A percentile compares a stretch with the other conserved stretches of the same genome.
These are phyloP conservation scores for Syncephalastrum sp. DNA, from an alignment of 371 early-diverging fungal species.

Conservation along the genomic window DNA sequence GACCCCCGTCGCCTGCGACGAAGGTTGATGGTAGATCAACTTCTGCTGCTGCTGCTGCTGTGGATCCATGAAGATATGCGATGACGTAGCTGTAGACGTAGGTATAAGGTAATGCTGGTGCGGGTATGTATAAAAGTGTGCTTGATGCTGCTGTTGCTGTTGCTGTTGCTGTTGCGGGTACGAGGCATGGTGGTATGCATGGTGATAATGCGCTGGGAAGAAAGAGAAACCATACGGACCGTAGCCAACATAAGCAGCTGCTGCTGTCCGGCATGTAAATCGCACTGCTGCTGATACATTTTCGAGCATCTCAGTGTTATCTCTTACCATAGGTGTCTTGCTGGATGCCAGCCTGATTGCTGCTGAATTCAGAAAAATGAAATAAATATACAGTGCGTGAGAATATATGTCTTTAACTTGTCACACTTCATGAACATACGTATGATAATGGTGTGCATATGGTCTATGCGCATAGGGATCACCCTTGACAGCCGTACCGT, in stretches of 20 bases:
- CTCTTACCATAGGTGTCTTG: no score
- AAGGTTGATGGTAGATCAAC: neutral
- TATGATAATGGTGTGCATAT: constrained; percentile 7
- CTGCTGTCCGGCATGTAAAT: no score
- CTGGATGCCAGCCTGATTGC: no score
- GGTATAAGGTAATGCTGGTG: constrained; percentile 9
- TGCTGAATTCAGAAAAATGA: no score
- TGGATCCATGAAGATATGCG: no score
- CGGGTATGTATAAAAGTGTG: constrained; percentile 5
- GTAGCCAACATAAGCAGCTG: no score
- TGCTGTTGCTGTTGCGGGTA: constrained; percentile 4
- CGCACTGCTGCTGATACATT: no score
- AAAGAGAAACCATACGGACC: no score
- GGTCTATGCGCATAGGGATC: constrained; percentile 47
- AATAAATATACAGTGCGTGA: neutral
- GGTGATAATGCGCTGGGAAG: no score
- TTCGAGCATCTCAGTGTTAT: no score
- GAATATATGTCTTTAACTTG: neutral
- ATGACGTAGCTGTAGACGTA: constrained; percentile 2
- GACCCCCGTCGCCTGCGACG: no score
- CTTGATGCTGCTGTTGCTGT: neutral
- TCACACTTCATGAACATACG: neutral
- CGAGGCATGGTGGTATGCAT: no score
- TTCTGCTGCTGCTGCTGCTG: neutral
- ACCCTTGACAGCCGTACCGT: constrained; percentile 71